Conservation (phyloP, 1,284 basidiomycete genomes). For the Ceratobasidium sp. region DNA sequence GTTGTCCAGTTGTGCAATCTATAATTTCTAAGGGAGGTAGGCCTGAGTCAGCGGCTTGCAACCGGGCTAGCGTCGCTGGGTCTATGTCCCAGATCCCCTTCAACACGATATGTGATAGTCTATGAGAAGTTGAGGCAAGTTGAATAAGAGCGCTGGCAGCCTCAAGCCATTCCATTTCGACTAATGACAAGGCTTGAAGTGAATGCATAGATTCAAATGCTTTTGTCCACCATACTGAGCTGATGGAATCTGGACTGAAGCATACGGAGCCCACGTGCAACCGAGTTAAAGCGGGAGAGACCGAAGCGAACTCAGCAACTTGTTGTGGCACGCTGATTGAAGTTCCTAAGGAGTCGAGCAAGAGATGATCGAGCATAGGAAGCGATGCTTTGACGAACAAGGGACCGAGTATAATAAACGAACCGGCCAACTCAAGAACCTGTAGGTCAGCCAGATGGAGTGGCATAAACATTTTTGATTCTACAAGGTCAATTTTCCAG, state of each 20-base stretch:
- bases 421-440: not conserved
- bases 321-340: not conserved
- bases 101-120: not conserved
- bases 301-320: not conserved
- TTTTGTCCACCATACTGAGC: not conserved
- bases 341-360: not conserved
- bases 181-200: not conserved
- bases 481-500: not conserved
- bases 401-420: not conserved
- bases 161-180: slow-evolving; percentile 1
- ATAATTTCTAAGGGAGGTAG: not conserved
- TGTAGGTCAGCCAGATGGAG: not conserved
- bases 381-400: not conserved
- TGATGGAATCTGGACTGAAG: not conserved
- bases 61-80: not conserved
- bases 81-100: slow-evolving; percentile 7
- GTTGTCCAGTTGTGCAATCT: not conserved
- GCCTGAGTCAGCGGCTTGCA: not conserved
- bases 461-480: not conserved
- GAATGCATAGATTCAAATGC: not conserved
- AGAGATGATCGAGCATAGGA: not conserved
- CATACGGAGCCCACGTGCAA: not conserved
- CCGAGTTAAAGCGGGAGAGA: not conserved
- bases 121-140: not conserved
- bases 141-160: not conserved